Conservation (phyloP, 2,329 filamentous ascomycete species). For the Pyricularia grisea region DNA sequence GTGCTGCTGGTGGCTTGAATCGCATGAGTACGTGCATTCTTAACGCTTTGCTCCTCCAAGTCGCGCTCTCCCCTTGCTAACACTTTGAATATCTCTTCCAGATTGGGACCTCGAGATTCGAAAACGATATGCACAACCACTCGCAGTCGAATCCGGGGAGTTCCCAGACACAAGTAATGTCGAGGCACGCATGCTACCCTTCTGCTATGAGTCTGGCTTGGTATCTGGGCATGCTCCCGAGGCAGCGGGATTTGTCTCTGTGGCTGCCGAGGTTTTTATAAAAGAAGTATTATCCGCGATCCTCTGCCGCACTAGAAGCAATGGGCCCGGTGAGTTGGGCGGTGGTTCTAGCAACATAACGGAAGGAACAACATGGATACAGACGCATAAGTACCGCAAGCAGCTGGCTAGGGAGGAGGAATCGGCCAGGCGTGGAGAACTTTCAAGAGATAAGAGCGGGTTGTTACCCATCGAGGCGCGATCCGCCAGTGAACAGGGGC, state of each 20-base stretch:
- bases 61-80: neutral
- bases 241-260: constrained; percentile 53
- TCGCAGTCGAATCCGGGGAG: constrained; percentile 59
- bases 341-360: constrained; percentile 44
- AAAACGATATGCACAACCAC: constrained; percentile 53
- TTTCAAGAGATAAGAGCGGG: constrained; percentile 65
- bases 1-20: constrained; percentile 59
- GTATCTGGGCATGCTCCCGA: constrained; percentile 48
- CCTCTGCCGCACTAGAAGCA: constrained; percentile 55
- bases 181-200: constrained; percentile 55
- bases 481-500: constrained; percentile 59
- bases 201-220: constrained; percentile 58
- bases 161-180: constrained; percentile 58
- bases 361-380: constrained; percentile 52
- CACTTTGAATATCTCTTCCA: constrained; percentile 17
- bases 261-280: constrained; percentile 58
- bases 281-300: constrained; percentile 56
- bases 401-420: constrained; percentile 71
- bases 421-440: constrained; percentile 60
- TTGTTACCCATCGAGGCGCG: constrained; percentile 74
- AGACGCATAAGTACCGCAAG: constrained; percentile 68
- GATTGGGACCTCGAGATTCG: constrained; percentile 59
- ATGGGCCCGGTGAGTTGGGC: constrained; percentile 54
- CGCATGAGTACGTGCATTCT: constrained; percentile 58
- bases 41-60: neutral